A percentile compares a stretch with the other conserved stretches of the same genome.
These are phyloP conservation scores for Blastobotrys raffinosifermentans DNA, from an alignment of 1,139 yeast genomes.

Conservation along the genomic window DNA sequence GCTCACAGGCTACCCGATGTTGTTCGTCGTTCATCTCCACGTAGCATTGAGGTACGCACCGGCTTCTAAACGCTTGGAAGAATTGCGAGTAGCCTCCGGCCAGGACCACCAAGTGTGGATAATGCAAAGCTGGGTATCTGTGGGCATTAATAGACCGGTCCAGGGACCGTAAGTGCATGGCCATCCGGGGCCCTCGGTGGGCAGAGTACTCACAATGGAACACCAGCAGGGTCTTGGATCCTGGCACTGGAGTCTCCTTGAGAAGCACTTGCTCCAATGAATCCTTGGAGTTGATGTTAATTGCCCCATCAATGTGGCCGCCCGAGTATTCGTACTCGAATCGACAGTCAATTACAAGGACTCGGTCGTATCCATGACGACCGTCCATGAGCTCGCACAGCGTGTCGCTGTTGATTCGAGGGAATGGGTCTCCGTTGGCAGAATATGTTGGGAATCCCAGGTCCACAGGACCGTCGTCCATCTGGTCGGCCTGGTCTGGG, in stretches of 20 bases:
- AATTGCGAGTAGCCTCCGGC: constrained; percentile 89
- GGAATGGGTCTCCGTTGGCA: constrained; percentile 60
- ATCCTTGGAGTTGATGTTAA: constrained; percentile 67
- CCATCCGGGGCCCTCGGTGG: constrained; percentile 90
- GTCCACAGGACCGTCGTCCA: constrained; percentile 12
- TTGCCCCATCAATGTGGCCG: constrained; percentile 83
- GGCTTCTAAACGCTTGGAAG: constrained; percentile 46
- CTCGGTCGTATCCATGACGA: constrained; percentile 50
- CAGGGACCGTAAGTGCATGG: constrained; percentile 72
- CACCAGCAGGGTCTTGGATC: constrained; percentile 42
- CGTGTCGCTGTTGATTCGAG: constrained; percentile 64
- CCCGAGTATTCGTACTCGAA: constrained; percentile 89
- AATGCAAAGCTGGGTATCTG: constrained; percentile 70
- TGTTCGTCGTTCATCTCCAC: constrained; percentile 81
- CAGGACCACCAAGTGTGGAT: constrained; percentile 81
- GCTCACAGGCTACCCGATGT: constrained; percentile 61
- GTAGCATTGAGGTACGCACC: constrained; percentile 72
- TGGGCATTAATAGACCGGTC: constrained; percentile 72
- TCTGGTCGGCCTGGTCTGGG: constrained; percentile 9
- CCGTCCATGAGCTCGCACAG: constrained; percentile 60
- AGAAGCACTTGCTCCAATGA: constrained; percentile 49
- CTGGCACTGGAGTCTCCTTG: constrained; percentile 9
- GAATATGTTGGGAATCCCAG: constrained; percentile 27
- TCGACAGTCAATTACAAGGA: constrained; percentile 74
- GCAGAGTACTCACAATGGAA: constrained; percentile 95